phyloP scores from a whole-genome alignment of 768 basidiomycete genomes.

The Phlegmacium glaucopus region DNA sequence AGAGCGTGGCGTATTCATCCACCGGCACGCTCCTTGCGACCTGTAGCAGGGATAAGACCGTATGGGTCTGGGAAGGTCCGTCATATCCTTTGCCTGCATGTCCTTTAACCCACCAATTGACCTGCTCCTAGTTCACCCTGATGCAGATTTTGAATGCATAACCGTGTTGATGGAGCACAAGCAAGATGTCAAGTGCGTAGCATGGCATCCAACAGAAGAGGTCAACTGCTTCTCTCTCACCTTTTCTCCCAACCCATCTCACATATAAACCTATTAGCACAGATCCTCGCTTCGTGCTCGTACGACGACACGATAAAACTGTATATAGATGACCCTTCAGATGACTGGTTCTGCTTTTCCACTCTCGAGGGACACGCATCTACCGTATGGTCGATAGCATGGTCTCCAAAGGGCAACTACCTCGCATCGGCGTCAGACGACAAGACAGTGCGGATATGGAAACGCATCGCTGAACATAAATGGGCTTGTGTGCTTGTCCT shows the following conservation, averaged over 20 bases:
- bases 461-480: constrained; percentile 53
- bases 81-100: background rate
- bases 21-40: constrained; percentile 86
- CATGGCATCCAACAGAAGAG: constrained; percentile 96
- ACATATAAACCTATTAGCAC: constrained; percentile 17
- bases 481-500: constrained; percentile 64
- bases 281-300: constrained; percentile 95
- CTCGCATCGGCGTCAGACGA: constrained; percentile 89
- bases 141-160: constrained; percentile 92
- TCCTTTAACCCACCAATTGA: background rate
- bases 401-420: constrained; percentile 72
- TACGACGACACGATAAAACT: constrained; percentile 97
- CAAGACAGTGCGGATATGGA: constrained; percentile 82
- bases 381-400: constrained; percentile 92
- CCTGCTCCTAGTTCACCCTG: constrained; percentile 67
- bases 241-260: constrained; percentile 6
- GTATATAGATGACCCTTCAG: constrained; percentile 87
- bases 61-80: constrained; percentile 98
- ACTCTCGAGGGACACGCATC: constrained; percentile 80
- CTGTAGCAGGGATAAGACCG: constrained; percentile 94
- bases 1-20: constrained; percentile 79
- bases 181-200: constrained; percentile 93
- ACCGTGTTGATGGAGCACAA: constrained; percentile 95
- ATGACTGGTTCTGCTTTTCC: constrained; percentile 89
- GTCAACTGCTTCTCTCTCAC: constrained; percentile 35